These are phyloP conservation scores for Wickerhamiella qilinensis DNA, from an alignment of 805 yeast species.

Conservation along the genomic window DNA sequence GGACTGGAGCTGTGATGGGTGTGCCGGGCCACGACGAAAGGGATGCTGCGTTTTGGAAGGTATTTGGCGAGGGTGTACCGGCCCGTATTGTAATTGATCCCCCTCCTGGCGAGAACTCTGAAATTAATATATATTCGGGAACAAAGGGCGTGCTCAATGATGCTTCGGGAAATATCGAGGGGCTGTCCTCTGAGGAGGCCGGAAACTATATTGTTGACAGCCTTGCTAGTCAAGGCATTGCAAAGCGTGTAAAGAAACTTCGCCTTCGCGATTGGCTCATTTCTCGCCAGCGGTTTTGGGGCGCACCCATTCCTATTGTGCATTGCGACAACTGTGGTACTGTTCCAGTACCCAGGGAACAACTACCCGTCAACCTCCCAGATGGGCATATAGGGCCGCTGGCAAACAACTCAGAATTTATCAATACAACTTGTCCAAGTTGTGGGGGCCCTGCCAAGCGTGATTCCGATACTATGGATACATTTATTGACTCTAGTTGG, in stretches of 20 bases:
- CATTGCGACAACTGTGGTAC: slow-evolving; percentile 78
- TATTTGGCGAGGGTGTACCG: slow-evolving; percentile 23
- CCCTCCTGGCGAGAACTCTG: background rate
- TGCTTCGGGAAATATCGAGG: slow-evolving; percentile 34
- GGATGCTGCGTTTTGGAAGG: slow-evolving; percentile 66
- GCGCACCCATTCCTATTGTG: slow-evolving; percentile 92
- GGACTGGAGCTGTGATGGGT: slow-evolving; percentile 95
- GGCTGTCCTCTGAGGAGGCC: slow-evolving; percentile 37
- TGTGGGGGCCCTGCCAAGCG: slow-evolving; percentile 58
- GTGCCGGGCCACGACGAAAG: slow-evolving; percentile 88
- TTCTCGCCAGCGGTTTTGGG: slow-evolving; percentile 94
- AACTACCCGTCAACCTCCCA: slow-evolving; percentile 75
- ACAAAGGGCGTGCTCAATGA: slow-evolving; percentile 34
- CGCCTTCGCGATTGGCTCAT: slow-evolving; percentile 86
- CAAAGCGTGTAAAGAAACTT: slow-evolving; percentile 35
- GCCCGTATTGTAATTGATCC: slow-evolving; percentile 1
- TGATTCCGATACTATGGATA: slow-evolving; percentile 97
- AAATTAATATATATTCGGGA: slow-evolving; percentile 21
- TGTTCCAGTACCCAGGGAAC: slow-evolving; percentile 80
- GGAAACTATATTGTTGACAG: slow-evolving; percentile 28
- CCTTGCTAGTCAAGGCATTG: slow-evolving; percentile 28
- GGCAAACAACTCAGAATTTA: slow-evolving; percentile 48
- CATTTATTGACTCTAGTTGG: slow-evolving; percentile 97
- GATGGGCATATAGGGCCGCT: slow-evolving; percentile 46
- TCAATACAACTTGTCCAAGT: slow-evolving; percentile 60